Percentiles rank a stretch among this genome's conserved stretches.
Evolutionary conservation across 2,329 filamentous ascomycete genomes (phyloP).

Genomic region (Neocucurbitaria cava): DNA sequence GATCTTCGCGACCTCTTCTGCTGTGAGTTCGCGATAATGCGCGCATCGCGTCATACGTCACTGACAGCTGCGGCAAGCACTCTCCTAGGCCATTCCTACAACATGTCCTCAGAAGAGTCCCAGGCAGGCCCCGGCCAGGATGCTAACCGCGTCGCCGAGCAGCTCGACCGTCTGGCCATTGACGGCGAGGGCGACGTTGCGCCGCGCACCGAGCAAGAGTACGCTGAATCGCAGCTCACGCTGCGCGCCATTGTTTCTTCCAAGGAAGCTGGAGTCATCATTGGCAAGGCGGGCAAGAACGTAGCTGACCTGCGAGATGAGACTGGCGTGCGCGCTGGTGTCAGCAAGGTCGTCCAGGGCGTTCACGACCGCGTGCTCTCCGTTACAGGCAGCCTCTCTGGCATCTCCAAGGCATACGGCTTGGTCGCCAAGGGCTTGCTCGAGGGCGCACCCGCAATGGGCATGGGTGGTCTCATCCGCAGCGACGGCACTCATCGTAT

Average conservation of each 20-base stretch:
- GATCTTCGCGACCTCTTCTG: conserved; percentile 8
- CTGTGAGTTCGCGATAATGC: conserved; percentile 24
- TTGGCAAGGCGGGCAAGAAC: conserved; percentile 98
- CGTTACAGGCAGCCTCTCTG: conserved; percentile 87
- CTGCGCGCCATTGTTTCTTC: conserved; percentile 97
- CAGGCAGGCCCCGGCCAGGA: conserved; percentile 42
- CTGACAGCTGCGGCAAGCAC: conserved; percentile 36
- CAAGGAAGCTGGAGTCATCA: conserved; percentile 98
- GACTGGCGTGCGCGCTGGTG: conserved; percentile 96
- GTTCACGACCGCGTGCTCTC: conserved; percentile 97
- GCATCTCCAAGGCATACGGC: conserved; percentile 89
- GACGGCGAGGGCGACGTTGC: conserved; percentile 68
- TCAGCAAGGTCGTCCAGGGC: conserved; percentile 97
- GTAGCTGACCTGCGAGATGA: conserved; percentile 96
- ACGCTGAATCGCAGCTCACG: conserved; percentile 89
- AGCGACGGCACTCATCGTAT: conserved; percentile 94
- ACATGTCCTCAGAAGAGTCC: conserved; percentile 52
- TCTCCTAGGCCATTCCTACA: conserved; percentile 43
- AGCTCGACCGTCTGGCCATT: conserved; percentile 51
- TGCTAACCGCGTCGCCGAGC: conserved; percentile 49
- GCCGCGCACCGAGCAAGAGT: conserved; percentile 96
- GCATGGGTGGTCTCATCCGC: conserved; percentile 86
- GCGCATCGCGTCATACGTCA: conserved; percentile 32
- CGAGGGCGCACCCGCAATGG: conserved; percentile 92
- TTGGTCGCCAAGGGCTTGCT: conserved; percentile 90